Conservation (phyloP, 805 yeast species). For the Ogataea dorogensis region DNA sequence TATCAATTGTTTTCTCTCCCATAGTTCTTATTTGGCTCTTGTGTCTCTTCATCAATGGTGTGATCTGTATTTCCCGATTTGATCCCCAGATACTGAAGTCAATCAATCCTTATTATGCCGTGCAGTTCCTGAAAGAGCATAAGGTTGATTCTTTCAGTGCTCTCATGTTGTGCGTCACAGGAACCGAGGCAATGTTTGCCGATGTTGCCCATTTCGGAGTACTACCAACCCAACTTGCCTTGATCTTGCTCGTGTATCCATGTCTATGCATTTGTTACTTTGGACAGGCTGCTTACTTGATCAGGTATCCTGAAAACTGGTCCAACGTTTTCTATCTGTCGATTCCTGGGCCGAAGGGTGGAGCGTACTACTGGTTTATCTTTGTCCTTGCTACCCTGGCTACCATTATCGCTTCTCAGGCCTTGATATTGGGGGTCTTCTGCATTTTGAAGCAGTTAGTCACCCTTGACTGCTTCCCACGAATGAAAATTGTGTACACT, state of each 20-base stretch:
- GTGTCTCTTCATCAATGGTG: slow-evolving; percentile 44
- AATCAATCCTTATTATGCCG: slow-evolving; percentile 52
- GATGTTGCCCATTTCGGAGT: slow-evolving; percentile 58
- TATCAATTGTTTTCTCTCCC: slow-evolving; percentile 54
- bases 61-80: slow-evolving; percentile 39
- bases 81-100: slow-evolving; percentile 47
- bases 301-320: slow-evolving; percentile 38
- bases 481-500: slow-evolving; percentile 43
- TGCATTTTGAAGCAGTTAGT: slow-evolving; percentile 52
- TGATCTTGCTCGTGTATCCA: slow-evolving; percentile 49
- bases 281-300: slow-evolving; percentile 56
- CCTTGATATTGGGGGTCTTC: slow-evolving; percentile 55
- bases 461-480: slow-evolving; percentile 53
- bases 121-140: slow-evolving; percentile 37
- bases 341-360: slow-evolving; percentile 48
- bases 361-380: slow-evolving; percentile 49
- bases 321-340: slow-evolving; percentile 47
- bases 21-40: slow-evolving; percentile 51
- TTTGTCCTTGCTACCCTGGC: slow-evolving; percentile 53
- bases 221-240: slow-evolving; percentile 47
- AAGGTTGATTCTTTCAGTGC: slow-evolving; percentile 45
- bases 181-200: slow-evolving; percentile 64
- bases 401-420: slow-evolving; percentile 61
- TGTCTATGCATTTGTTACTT: slow-evolving; percentile 50
- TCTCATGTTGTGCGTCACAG: slow-evolving; percentile 55